phyloP scores from a whole-genome alignment of 1,284 basidiomycete genomes.

The Athelia psychrophila region DNA sequence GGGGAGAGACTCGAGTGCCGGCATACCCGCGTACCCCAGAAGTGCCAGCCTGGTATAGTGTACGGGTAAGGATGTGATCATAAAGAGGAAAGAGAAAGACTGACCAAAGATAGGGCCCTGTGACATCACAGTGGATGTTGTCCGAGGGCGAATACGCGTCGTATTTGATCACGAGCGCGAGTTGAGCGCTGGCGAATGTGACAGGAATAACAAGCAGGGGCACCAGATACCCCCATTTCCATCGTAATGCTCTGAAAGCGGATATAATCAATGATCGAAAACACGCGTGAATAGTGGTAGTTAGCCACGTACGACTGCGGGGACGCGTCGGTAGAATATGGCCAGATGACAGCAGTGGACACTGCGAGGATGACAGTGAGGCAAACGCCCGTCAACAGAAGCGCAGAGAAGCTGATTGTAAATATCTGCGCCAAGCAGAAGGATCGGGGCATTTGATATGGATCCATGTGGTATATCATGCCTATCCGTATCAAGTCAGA shows the following conservation, averaged over 20 bases:
- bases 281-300: no score
- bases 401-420: neutral
- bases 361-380: neutral
- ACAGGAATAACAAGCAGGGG: neutral
- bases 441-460: neutral
- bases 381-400: neutral
- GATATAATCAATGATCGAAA: neutral
- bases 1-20: neutral
- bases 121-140: neutral
- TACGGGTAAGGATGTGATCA: neutral
- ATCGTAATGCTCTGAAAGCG: neutral
- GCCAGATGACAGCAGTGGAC: neutral
- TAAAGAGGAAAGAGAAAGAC: neutral
- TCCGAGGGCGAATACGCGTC: neutral
- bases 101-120: neutral
- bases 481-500: neutral
- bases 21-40: neutral
- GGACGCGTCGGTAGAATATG: neutral
- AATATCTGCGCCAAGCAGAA: neutral
- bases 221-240: neutral
- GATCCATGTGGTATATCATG: constrained; percentile 1
- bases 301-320: neutral
- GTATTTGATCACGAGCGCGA: neutral
- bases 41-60: neutral
- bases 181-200: neutral